A percentile compares a stretch with the other conserved stretches of the same genome.
phyloP scores from a whole-genome alignment of 73 alveolate species.

The Symbiodinium pilosum region DNA sequence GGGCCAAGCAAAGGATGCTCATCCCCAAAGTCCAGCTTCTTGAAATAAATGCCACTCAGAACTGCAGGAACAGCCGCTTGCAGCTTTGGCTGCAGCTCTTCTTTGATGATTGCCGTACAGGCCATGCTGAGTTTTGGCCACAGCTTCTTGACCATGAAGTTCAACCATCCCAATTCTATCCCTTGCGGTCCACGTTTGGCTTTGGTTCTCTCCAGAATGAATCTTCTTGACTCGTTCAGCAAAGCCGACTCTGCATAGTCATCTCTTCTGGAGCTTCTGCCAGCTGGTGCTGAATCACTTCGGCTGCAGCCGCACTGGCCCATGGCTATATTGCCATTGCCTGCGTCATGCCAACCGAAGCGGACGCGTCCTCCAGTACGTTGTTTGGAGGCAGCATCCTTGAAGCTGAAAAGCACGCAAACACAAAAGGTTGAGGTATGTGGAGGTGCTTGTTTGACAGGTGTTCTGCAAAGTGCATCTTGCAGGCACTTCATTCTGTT shows the following conservation, averaged over 20 bases:
- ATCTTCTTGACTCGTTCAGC: neutral
- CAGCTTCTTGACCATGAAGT: neutral
- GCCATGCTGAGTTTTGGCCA: slow-evolving; percentile 16
- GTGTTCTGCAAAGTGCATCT: no score
- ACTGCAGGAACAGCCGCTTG: slow-evolving; percentile 12
- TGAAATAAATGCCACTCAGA: neutral
- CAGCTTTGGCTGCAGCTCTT: neutral
- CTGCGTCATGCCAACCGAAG: no score
- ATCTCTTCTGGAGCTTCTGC: neutral
- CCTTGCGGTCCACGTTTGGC: slow-evolving; percentile 20
- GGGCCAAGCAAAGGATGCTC: slow-evolving; percentile 6
- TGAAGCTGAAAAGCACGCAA: no score
- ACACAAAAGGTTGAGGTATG: no score
- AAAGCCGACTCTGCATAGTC: neutral
- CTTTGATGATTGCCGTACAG: neutral
- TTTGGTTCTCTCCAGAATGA: neutral
- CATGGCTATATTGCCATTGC: slow-evolving; percentile 4
- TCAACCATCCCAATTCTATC: neutral
- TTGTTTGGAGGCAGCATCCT: no score
- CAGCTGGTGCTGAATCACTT: neutral
- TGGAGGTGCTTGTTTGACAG: no score
- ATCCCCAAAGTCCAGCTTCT: neutral
- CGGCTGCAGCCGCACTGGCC: slow-evolving; percentile 16
- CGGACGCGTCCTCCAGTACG: no score
- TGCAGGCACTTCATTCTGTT: no score